Conservation (phyloP, 805 yeast genomes). For the Pichia ethanolica region DNA sequence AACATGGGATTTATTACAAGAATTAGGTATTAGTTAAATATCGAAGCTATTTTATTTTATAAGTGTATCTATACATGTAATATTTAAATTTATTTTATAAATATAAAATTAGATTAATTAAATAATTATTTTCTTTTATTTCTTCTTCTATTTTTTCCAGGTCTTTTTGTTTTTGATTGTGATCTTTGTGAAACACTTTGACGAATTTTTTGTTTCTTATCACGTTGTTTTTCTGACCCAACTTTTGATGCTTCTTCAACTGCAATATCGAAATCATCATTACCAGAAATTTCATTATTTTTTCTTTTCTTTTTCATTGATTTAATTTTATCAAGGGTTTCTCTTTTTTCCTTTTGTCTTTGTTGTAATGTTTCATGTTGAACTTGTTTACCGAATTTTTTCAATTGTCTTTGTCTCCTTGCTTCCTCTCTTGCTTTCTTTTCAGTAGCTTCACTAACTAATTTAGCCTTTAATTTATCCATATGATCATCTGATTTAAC, state of each 20-base stretch:
- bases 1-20: conserved; percentile 42
- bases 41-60: background rate
- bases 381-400: conserved; percentile 96
- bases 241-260: conserved; percentile 80
- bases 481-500: conserved; percentile 95
- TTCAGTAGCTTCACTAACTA: conserved; percentile 66
- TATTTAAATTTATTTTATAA: background rate
- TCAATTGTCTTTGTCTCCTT: conserved; percentile 85
- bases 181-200: conserved; percentile 34
- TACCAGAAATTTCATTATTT: conserved; percentile 57
- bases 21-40: conserved; percentile 15
- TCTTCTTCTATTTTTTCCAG: conserved; percentile 50
- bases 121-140: conserved; percentile 17
- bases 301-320: conserved; percentile 85
- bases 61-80: background rate
- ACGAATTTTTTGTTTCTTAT: conserved; percentile 51
- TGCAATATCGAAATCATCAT: conserved; percentile 82
- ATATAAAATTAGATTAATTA: background rate
- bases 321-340: conserved; percentile 82
- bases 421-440: conserved; percentile 92
- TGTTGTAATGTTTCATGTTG: conserved; percentile 89
- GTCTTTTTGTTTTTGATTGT: conserved; percentile 36
- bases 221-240: conserved; percentile 29
- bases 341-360: conserved; percentile 88
- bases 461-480: conserved; percentile 82